phyloP scores from a whole-genome alignment of 306 rosid species.

The Prosopis cineraria region DNA sequence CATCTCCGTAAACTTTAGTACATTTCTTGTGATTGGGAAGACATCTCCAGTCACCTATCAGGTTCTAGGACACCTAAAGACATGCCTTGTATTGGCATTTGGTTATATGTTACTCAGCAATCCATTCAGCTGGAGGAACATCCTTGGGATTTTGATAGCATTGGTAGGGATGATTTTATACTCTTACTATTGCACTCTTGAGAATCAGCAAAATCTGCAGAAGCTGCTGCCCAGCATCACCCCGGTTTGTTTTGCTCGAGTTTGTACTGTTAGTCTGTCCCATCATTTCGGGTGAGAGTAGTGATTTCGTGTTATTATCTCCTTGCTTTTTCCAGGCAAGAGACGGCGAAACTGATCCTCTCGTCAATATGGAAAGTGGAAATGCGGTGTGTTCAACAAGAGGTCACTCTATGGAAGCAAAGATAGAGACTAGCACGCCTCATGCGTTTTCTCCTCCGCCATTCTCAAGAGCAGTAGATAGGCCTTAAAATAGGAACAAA shows the following conservation, averaged over 20 bases:
- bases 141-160: constrained; percentile 80
- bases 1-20: constrained; percentile 89
- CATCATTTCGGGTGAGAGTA: neutral
- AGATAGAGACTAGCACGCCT: constrained; percentile 64
- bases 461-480: constrained; percentile 1
- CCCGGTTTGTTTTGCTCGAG: constrained; percentile 51
- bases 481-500: constrained; percentile 3
- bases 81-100: constrained; percentile 88
- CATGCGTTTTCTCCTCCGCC: constrained; percentile 19
- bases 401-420: constrained; percentile 61
- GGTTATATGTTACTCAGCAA: constrained; percentile 81
- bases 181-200: constrained; percentile 65
- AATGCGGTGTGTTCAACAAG: constrained; percentile 47
- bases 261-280: neutral
- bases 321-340: constrained; percentile 49
- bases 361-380: constrained; percentile 63
- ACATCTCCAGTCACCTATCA: constrained; percentile 96
- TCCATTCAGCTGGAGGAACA: constrained; percentile 86
- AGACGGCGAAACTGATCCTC: constrained; percentile 76
- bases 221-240: constrained; percentile 45
- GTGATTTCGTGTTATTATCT: constrained; percentile 10
- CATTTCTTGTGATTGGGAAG: constrained; percentile 93
- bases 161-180: constrained; percentile 83
- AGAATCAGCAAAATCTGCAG: constrained; percentile 73
- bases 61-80: constrained; percentile 94